A percentile compares a stretch with the other conserved stretches of the same genome.
phyloP scores from a whole-genome alignment of 805 yeast species.

The Cyberlindnera nakhonratchasimensis region DNA sequence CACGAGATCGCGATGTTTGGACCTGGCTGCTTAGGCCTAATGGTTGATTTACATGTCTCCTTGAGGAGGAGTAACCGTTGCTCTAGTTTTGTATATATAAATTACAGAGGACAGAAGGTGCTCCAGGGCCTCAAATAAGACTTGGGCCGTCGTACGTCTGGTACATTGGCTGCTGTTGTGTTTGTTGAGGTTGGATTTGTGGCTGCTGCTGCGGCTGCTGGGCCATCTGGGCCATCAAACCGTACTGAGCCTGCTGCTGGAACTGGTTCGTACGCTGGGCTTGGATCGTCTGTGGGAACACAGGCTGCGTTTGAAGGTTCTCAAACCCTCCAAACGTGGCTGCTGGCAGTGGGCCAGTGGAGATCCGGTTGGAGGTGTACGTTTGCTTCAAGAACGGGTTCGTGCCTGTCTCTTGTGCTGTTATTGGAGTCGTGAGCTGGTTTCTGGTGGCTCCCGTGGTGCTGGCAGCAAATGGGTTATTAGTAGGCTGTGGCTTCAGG shows the following conservation, averaged over 20 bases:
- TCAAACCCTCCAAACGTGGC: conserved; percentile 74
- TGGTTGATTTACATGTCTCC: background rate
- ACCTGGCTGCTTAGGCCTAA: too few relatives aligned
- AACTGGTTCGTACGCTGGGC: conserved; percentile 35
- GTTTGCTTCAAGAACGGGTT: conserved; percentile 37
- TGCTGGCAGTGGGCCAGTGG: conserved; percentile 38
- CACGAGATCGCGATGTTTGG: too few relatives aligned
- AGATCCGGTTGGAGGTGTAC: conserved; percentile 31
- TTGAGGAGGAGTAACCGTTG: too few relatives aligned
- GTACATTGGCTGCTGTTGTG: conserved; percentile 10
- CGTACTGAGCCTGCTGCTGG: conserved; percentile 37
- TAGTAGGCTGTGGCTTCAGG: conserved; percentile 21
- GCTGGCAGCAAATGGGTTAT: conserved; percentile 29
- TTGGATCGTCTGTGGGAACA: conserved; percentile 62
- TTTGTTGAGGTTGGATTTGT: conserved; percentile 14
- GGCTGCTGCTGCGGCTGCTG: conserved; percentile 14
- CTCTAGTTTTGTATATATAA: background rate
- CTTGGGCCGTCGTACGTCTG: conserved; percentile 19
- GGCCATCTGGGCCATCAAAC: conserved; percentile 18
- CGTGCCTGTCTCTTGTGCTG: conserved; percentile 31
- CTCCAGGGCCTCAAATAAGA: conserved; percentile 9
- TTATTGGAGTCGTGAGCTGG: conserved; percentile 6
- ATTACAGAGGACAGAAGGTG: background rate
- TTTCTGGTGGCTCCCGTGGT: background rate
- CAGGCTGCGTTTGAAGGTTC: conserved; percentile 58